phyloP scores from a whole-genome alignment of 75 land plant genomes.

The Azolla pinnata region DNA sequence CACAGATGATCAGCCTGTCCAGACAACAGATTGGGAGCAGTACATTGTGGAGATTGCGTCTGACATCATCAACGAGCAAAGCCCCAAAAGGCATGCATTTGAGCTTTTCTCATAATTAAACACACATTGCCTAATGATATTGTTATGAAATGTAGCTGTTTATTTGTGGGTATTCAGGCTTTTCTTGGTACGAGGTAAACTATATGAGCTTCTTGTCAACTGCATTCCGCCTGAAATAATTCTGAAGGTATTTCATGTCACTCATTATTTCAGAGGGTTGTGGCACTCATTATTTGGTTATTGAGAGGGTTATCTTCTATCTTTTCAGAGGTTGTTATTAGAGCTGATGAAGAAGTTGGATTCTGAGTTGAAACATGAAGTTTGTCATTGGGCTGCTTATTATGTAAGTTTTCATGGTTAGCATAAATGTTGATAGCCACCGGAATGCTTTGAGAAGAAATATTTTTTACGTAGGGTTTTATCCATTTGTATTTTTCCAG shows the following conservation, averaged over 20 bases:
- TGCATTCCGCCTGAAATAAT: conserved; percentile 96
- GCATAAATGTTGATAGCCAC: too few relatives aligned
- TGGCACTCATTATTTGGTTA: too few relatives aligned
- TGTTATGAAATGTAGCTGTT: not conserved
- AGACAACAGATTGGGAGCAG: conserved; percentile 91
- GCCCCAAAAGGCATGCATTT: conserved; percentile 68
- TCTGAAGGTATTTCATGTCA: conserved; percentile 80
- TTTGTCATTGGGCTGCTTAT: conserved; percentile 98
- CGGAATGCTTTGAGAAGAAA: too few relatives aligned
- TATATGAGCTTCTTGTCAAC: conserved; percentile 87
- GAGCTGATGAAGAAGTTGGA: conserved; percentile 92
- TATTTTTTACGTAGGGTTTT: not conserved
- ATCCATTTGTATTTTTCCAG: conserved; percentile 34
- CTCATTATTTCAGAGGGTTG: too few relatives aligned
- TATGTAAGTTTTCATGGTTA: conserved; percentile 64
- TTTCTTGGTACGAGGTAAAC: conserved; percentile 73
- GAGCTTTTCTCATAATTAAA: not conserved
- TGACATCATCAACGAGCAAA: conserved; percentile 90
- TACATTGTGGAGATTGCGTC: conserved; percentile 80
- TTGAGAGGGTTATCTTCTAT: too few relatives aligned
- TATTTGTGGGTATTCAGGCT: conserved; percentile 35
- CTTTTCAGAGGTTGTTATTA: conserved; percentile 55
- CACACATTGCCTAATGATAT: not conserved
- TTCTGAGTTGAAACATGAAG: conserved; percentile 91
- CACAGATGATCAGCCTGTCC: conserved; percentile 57